Base-by-base conservation (phyloP, 345 rosid genomes). In the Adansonia digitata region DNA sequence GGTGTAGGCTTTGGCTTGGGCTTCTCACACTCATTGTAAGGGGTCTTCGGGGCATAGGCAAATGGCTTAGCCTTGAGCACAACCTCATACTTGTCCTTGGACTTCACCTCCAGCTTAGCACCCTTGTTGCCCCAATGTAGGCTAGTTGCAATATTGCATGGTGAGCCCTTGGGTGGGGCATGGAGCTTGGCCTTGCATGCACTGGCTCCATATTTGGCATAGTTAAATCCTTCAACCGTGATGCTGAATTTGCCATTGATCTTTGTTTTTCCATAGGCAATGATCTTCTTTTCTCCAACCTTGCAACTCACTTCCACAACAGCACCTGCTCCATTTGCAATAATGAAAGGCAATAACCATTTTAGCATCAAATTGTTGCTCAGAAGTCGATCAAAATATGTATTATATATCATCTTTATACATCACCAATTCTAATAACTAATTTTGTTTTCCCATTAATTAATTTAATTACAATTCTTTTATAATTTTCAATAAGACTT, bases 281-380 rank as follows among this genome's bases (percentile, higher is more conserved):
- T 85, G 42, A 87, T 78, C 60, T 60, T 31, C 59, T 85, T 81
- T 22, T 81, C 78, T 1, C 87, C 91, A 1, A 55, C 81, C 69
- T 85, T 70, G 82, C 91, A 87, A n/a, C 83, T 87, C 10, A 87
- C 83, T 75, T 87, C 91, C 71, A 87, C 91, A 1, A 78, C 79
- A 14, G 91, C 91, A 46, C 84, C 91, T 87, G 85, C 42, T 67
- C 77, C 75, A 68, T 3, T 7, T 43, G 2, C 2, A 71, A 52
- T 1, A 48, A 60, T 18, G 5, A 22, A 26, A 68, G 85, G 87
- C 34, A 56, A 56, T 12, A 4, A 24, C 2, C 15, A 26, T 56
- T 24, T 24, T 11, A 56, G 61, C 14, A 3, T 56, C 34, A 27
- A 13, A 42, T 7, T 26, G n/a, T 48, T 40, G 3, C 0, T 7